Base-by-base conservation (phyloP, 2,329 filamentous ascomycete species). In the Calonectria multiphialidica region DNA sequence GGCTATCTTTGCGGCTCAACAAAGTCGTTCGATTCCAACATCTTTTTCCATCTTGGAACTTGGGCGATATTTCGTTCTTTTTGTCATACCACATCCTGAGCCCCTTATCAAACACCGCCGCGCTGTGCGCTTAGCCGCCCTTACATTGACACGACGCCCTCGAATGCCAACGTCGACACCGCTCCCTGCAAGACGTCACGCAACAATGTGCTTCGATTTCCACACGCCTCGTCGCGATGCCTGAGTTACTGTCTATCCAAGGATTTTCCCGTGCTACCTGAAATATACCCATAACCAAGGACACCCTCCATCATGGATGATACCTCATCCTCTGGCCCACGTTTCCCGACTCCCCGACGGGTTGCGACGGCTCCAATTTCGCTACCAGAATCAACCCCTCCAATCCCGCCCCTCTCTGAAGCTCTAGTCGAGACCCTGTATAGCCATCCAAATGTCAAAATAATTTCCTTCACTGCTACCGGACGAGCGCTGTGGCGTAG, bases 361-460 rank as follows among this genome's bases (percentile, higher is more conserved):
- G 81, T 83, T 70, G 78, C 78, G 72, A 87, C 87, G 45, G 82
- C 85, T 30, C 84, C 86, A 12, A 76, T 81, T 45, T 71, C 80
- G 50, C 62, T 72, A 42, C 68, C 77, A 61, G 73, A 74, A 33
- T 65, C 72, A 33, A 61, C 76, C 80, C 72, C 75, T 71, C 63
- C 78, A 55, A 70, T 73, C n/a, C n/a, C 69, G 25, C 28, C 69
- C 9, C 57, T 67, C 30, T 68, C 74, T 9, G 75, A 78, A 23
- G 70, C 71, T 55, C 42, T 80, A 8, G 88, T 94, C 76, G 93
- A 95, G 81, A 94, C 92, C 2, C 88, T 97, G 6, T 97, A 94
- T 81, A 91, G 90, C 70, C 93, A 96, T 78, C 90, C 93, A 0
- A 90, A 90, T 50, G 92, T 92, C 71, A 95, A 92, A 80, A 94